Evolutionary conservation across 2,329 filamentous ascomycete species (phyloP).

Genomic region (Bipolaris victoriae): DNA sequence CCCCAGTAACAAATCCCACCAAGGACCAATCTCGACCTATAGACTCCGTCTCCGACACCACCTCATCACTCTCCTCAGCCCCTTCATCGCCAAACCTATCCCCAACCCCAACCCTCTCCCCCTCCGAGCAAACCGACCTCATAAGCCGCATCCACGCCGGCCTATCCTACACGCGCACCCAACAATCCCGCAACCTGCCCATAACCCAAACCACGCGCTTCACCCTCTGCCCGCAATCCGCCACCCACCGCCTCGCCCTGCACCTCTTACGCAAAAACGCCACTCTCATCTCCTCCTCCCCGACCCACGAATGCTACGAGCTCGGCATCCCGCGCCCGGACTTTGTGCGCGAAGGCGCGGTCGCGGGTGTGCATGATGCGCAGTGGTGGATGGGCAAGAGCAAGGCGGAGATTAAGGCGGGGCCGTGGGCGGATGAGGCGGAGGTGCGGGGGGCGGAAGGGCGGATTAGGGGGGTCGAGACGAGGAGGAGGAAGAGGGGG

Average conservation of each 20-base stretch:
- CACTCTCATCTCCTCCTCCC: neutral
- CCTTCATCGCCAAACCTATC: too few species aligned
- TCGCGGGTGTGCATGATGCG: constrained; percentile 1
- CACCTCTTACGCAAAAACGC: constrained; percentile 5
- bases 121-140: neutral
- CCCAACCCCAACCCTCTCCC: too few species aligned
- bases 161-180: constrained; percentile 7
- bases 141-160: constrained; percentile 10
- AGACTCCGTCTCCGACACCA: too few species aligned
- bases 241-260: neutral
- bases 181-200: neutral
- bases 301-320: neutral
- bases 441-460: constrained; percentile 5
- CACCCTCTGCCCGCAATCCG: neutral
- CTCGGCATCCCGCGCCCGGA: constrained; percentile 11
- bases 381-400: constrained; percentile 25
- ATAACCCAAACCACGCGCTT: constrained; percentile 16
- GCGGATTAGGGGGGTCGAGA: constrained; percentile 4
- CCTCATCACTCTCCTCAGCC: too few species aligned
- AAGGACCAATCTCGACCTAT: too few species aligned
- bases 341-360: constrained; percentile 5
- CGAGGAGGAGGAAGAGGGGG: constrained; percentile 4
- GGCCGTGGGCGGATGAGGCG: constrained; percentile 11
- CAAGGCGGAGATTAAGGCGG: constrained; percentile 16
- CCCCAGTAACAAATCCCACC: too few species aligned